These are phyloP conservation scores for Chytriomyces confervae DNA, from an alignment of 192 early-diverging fungal genomes.

Conservation along the genomic window DNA sequence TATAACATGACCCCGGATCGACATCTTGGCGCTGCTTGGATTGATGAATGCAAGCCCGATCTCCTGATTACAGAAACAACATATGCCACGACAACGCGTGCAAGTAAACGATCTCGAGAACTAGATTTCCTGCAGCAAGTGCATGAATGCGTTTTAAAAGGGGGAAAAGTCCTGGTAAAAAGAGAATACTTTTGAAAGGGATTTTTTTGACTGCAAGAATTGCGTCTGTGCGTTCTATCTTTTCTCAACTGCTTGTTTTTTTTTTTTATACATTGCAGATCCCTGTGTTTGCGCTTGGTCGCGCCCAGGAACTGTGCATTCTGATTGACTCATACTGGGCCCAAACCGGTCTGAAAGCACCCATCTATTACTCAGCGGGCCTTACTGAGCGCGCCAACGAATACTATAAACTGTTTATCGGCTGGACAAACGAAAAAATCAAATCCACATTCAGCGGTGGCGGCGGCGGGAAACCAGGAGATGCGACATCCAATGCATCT, in stretches of 20 bases:
- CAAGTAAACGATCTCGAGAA: slow-evolving; percentile 91
- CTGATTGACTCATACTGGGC: slow-evolving; percentile 96
- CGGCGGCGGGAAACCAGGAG: neutral
- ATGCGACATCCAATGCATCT: slow-evolving; percentile 49
- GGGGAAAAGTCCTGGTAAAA: slow-evolving; percentile 60
- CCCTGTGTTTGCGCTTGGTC: slow-evolving; percentile 96
- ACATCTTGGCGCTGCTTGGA: slow-evolving; percentile 96
- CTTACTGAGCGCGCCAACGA: slow-evolving; percentile 92
- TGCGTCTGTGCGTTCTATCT: neutral
- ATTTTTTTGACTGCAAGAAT: neutral
- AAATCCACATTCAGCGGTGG: slow-evolving; percentile 85
- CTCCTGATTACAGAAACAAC: slow-evolving; percentile 96
- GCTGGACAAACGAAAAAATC: slow-evolving; percentile 98
- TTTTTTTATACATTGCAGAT: slow-evolving; percentile 49
- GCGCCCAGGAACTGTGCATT: slow-evolving; percentile 97
- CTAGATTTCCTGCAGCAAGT: slow-evolving; percentile 92
- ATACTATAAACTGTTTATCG: slow-evolving; percentile 96
- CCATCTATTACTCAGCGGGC: slow-evolving; percentile 96
- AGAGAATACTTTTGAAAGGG: too few relatives aligned
- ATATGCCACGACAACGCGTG: slow-evolving; percentile 94
- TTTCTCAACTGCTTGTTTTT: neutral
- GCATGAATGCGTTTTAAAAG: slow-evolving; percentile 76
- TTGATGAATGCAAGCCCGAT: slow-evolving; percentile 89
- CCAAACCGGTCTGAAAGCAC: slow-evolving; percentile 85
- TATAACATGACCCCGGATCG: slow-evolving; percentile 99